Base-by-base conservation (phyloP, 805 yeast genomes). In the Yarrowia hollandica region DNA sequence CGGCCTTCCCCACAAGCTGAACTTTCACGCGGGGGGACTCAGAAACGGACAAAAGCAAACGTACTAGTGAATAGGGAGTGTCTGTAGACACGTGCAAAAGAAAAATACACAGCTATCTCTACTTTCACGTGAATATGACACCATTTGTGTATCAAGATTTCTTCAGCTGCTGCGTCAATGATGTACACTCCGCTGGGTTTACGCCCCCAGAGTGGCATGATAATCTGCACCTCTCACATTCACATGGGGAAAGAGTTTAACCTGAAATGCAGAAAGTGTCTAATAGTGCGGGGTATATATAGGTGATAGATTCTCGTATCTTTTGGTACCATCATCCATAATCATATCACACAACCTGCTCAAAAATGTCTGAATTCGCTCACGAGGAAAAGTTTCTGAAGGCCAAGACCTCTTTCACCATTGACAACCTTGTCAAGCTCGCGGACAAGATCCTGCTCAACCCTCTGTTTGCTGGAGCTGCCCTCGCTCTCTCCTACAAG, bases 361-460 rank as follows among this genome's bases (percentile, higher is more conserved):
- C 5, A 16, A 16, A 26, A 44, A 48, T 48, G 55, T 48, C 55
- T n/a, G 55, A 48, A 21, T 52, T 52, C 34, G 42, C 42, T 9
- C 58, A 52, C 35, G 58, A 52, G 26, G 35, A 37, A 18, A 28
- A 26, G 42, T 52, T 52, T 26, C 23, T 15, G 22, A 37, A 35
- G 33, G 33, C 58, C 34, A 52, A 52, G 58, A 3, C 44, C 44
- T 2, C 35, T 26, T 14, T 35, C 18, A 52, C 12, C 33, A 35
- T 52, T 35, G 58, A 52, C 44, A 52, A 52, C 35, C 16, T 52
- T 25, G 58, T 52, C 58, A 52, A 52, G 35, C 44, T 52, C 19
- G 25, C 26, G 16, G 58, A 52, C 44, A 35, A 35, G 26, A 18
- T 37, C 12, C 35, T 52, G 33, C 58, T 52, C 23, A 52, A 35